Evolutionary conservation across 169 alveolate species (phyloP), one percentile per base, ranked within the genome.

Genomic region (Cyclospora cayetanensis): DNA sequence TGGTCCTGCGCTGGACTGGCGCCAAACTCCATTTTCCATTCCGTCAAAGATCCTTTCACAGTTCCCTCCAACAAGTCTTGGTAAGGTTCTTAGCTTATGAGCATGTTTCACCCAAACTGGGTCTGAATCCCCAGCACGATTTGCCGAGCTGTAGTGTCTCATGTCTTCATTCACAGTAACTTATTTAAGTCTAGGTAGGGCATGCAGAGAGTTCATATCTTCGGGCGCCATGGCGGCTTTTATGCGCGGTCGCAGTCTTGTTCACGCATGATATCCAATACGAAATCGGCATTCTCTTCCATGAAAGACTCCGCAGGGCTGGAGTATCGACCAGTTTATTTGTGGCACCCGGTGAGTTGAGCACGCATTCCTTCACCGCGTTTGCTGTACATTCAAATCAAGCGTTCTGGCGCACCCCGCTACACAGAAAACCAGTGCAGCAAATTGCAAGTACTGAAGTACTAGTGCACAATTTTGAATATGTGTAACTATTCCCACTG

Each of bases 251-350:
- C n/a, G 55, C 91, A 90, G 93, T 90, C 25, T 68, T 90, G 9
- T 90, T 90, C 79, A 77, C 90, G n/a, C 90, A 90, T 55, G 93
- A 90, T 20, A 90, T 90, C 27, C 70, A 76, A 46, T 90, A 90
- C 63, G 93, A 90, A 41, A 90, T 50, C 37, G 93, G 93, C 35
- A 46, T 90, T 9, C 93, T 90, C 27, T 90, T 90, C 34, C 93
- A 90, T 42, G 91, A 90, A 31, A 68, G 66, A 37, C 91, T 90
- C 27, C 60, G 91, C 7, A 68, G 89, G 2, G 79, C 55, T 20
- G 93, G 93, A 1, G 91, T 90, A 29, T 15, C 39, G 39, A 90
- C 93, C 0, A 88, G 93, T 43, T n/a, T 90, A 11, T 90, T 74
- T 55, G 20, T 77, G 22, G 93, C 93, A 20, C 93, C 93, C 4